Evolutionary conservation across 495 filamentous ascomycete genomes (phyloP).

Genomic region (Lophiostoma macrostomum): DNA sequence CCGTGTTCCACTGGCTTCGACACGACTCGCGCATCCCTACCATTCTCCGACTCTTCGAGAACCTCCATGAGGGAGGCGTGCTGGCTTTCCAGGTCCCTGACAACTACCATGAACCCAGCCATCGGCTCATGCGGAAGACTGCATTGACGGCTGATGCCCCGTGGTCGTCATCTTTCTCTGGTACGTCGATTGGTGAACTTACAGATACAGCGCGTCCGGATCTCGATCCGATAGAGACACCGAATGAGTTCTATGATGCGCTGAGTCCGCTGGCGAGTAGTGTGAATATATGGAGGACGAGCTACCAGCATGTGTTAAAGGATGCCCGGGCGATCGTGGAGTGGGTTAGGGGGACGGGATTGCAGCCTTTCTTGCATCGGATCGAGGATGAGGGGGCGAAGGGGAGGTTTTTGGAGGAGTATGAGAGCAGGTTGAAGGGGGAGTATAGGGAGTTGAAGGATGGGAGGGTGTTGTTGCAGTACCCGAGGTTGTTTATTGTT

Average conservation of each 20-base stretch:
- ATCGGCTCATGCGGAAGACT: slow-evolving; percentile 49
- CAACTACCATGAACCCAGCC: slow-evolving; percentile 49
- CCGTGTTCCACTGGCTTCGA: slow-evolving; percentile 55
- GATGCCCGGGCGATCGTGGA: slow-evolving; percentile 50
- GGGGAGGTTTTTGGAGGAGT: slow-evolving; percentile 44
- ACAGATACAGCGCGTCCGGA: slow-evolving; percentile 38
- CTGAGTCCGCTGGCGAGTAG: slow-evolving; percentile 44
- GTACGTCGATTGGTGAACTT: slow-evolving; percentile 16
- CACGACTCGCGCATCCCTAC: slow-evolving; percentile 43
- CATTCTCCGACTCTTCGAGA: slow-evolving; percentile 44
- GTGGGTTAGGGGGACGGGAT: slow-evolving; percentile 56
- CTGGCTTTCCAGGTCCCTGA: slow-evolving; percentile 57
- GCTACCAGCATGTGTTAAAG: slow-evolving; percentile 51
- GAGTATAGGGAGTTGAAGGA: slow-evolving; percentile 42
- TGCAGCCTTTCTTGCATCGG: slow-evolving; percentile 51
- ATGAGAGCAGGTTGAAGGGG: slow-evolving; percentile 41
- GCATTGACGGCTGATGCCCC: slow-evolving; percentile 38
- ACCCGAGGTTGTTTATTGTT: slow-evolving; percentile 51
- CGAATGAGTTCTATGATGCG: slow-evolving; percentile 46
- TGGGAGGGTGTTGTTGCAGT: slow-evolving; percentile 49
- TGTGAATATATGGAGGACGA: slow-evolving; percentile 52
- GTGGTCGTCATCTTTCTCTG: slow-evolving; percentile 33
- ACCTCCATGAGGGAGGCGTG: slow-evolving; percentile 44
- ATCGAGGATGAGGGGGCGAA: slow-evolving; percentile 38
- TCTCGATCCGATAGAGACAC: slow-evolving; percentile 49